Percentiles rank a stretch among this genome's conserved stretches.
phyloP scores from a whole-genome alignment of 2,329 filamentous ascomycete species.

The Pestalotiopsis sp. region DNA sequence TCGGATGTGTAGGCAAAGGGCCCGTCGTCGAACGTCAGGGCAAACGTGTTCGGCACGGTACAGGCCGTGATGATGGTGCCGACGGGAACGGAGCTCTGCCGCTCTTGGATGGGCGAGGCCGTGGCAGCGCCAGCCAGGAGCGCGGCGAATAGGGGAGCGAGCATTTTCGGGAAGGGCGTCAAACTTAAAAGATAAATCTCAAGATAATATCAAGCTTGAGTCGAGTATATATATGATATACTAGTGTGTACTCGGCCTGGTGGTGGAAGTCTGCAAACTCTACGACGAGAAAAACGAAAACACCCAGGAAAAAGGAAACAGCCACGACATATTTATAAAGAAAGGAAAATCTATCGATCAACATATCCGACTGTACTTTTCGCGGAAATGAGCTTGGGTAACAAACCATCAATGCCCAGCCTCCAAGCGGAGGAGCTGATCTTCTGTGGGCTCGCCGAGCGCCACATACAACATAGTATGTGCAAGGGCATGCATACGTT shows the following conservation, averaged over 20 bases:
- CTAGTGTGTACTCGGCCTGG: not conserved
- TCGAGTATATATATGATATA: not conserved
- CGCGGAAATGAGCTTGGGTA: not conserved
- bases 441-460: not conserved
- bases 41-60: constrained; percentile 18
- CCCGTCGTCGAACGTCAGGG: constrained; percentile 29
- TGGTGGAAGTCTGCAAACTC: not conserved
- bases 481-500: not conserved
- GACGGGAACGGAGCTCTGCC: constrained; percentile 11
- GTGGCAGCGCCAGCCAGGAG: constrained; percentile 1
- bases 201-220: not conserved
- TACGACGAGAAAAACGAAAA: not conserved
- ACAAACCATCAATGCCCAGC: constrained; percentile 1
- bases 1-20: constrained; percentile 22
- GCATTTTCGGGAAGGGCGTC: constrained; percentile 4
- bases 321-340: not conserved
- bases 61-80: constrained; percentile 18
- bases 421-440: not conserved
- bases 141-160: not conserved
- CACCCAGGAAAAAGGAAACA: not conserved
- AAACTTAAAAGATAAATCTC: not conserved
- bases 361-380: not conserved
- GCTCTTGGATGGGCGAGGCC: constrained; percentile 7
- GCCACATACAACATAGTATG: constrained; percentile 5
- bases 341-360: not conserved